Conservation (phyloP, 2,329 filamentous ascomycete species). For the Epichloe sylvatica region DNA sequence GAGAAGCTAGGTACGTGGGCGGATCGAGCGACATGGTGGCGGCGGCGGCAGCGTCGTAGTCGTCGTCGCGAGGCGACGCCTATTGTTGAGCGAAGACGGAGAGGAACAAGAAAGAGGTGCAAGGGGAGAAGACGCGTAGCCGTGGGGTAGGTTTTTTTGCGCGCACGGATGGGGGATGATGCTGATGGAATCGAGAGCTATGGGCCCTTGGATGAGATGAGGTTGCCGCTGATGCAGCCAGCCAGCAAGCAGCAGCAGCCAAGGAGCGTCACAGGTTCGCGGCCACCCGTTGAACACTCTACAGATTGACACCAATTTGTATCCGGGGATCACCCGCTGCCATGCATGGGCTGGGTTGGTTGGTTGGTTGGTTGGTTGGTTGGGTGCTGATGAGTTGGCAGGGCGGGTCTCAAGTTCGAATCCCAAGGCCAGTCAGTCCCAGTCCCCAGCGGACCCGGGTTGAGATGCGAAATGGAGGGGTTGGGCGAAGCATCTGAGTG, state of each 20-base stretch:
- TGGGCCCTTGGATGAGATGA: slow-evolving; percentile 3
- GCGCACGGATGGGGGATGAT: background rate
- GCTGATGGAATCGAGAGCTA: background rate
- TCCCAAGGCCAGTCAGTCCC: too few relatives aligned
- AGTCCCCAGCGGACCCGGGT: background rate
- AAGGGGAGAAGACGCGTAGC: background rate
- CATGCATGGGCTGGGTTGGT: too few relatives aligned
- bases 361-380: too few relatives aligned
- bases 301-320: background rate
- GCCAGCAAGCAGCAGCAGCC: background rate
- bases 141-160: background rate
- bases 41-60: slow-evolving; percentile 6
- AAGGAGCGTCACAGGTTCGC: slow-evolving; percentile 4
- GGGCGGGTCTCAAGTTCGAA: background rate
- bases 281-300: background rate
- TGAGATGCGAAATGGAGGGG: slow-evolving; percentile 12
- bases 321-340: background rate
- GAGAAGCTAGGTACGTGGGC: slow-evolving; percentile 68
- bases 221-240: background rate
- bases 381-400: slow-evolving; percentile 2
- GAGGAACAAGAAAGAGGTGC: background rate
- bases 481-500: slow-evolving; percentile 17
- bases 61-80: slow-evolving; percentile 7
- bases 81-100: background rate
- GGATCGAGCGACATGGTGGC: slow-evolving; percentile 74